phyloP scores from a whole-genome alignment of 352 stramenopile species.

The Pythium grandisporangium region DNA sequence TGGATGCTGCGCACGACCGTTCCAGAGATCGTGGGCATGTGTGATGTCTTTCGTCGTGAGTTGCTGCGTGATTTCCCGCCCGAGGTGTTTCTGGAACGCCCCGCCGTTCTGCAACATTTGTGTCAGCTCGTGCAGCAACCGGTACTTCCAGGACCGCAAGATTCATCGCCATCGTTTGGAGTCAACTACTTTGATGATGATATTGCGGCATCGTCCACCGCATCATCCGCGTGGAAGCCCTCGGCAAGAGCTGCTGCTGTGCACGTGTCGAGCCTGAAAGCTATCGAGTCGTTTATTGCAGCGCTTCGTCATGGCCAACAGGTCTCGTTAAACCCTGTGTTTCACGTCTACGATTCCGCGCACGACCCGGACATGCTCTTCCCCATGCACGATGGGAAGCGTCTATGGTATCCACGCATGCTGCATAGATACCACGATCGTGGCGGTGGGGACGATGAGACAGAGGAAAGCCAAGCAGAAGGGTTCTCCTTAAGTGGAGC shows the following conservation, averaged over 20 bases:
- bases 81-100: slow-evolving; percentile 62
- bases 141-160: slow-evolving; percentile 20
- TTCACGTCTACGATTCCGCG: slow-evolving; percentile 8
- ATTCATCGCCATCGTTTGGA: slow-evolving; percentile 18
- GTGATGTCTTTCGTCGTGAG: slow-evolving; percentile 34
- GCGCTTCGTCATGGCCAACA: slow-evolving; percentile 22
- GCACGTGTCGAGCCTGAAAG: slow-evolving; percentile 50
- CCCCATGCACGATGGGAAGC: slow-evolving; percentile 4
- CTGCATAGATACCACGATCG: neutral
- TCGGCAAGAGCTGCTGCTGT: slow-evolving; percentile 33
- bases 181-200: slow-evolving; percentile 76
- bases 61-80: slow-evolving; percentile 59
- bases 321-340: slow-evolving; percentile 33
- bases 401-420: slow-evolving; percentile 8
- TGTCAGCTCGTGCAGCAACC: slow-evolving; percentile 58
- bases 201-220: slow-evolving; percentile 20
- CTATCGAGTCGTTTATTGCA: slow-evolving; percentile 45
- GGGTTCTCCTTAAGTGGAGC: slow-evolving; percentile 6
- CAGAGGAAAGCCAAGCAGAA: neutral
- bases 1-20: slow-evolving; percentile 33
- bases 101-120: slow-evolving; percentile 42
- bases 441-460: neutral
- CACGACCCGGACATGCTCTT: neutral
- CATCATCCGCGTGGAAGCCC: slow-evolving; percentile 35
- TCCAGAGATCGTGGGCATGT: slow-evolving; percentile 39